Evolutionary conservation across 2,329 filamentous ascomycete genomes (phyloP).

Genomic region (Xylaria sp.): DNA sequence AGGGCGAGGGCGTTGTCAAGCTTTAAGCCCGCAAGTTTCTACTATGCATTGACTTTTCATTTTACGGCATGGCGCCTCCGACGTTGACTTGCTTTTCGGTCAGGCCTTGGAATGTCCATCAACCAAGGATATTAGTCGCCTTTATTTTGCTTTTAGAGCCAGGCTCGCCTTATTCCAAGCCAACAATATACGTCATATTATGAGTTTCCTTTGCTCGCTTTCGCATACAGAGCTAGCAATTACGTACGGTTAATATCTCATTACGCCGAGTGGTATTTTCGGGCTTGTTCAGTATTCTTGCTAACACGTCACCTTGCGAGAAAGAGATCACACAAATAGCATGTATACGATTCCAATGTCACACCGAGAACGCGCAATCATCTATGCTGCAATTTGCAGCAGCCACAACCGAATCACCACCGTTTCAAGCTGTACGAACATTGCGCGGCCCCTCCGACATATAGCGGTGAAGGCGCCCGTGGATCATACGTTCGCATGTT

Average conservation of each 20-base stretch:
- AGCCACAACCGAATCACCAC: constrained; percentile 1
- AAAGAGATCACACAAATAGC: not conserved
- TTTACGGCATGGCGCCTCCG: constrained; percentile 18
- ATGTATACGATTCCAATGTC: constrained; percentile 25
- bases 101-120: constrained; percentile 1
- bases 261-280: not conserved
- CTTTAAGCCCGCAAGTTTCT: constrained; percentile 11
- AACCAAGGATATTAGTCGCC: not conserved
- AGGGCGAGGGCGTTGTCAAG: constrained; percentile 15
- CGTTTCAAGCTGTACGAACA: constrained; percentile 21
- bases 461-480: constrained; percentile 22
- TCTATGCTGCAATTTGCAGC: constrained; percentile 13
- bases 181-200: constrained; percentile 1
- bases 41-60: constrained; percentile 22
- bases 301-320: no score
- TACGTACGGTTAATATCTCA: not conserved
- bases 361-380: constrained; percentile 36
- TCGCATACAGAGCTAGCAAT: not conserved
- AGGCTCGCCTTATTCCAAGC: constrained; percentile 2
- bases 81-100: constrained; percentile 12
- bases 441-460: constrained; percentile 11
- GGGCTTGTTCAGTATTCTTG: not conserved
- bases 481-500: constrained; percentile 7
- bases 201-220: not conserved
- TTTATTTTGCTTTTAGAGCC: not conserved